A percentile compares a stretch with the other conserved stretches of the same genome.
Evolutionary conservation across 495 filamentous ascomycete genomes (phyloP).

Genomic region (Aspergillus heteromorphus): DNA sequence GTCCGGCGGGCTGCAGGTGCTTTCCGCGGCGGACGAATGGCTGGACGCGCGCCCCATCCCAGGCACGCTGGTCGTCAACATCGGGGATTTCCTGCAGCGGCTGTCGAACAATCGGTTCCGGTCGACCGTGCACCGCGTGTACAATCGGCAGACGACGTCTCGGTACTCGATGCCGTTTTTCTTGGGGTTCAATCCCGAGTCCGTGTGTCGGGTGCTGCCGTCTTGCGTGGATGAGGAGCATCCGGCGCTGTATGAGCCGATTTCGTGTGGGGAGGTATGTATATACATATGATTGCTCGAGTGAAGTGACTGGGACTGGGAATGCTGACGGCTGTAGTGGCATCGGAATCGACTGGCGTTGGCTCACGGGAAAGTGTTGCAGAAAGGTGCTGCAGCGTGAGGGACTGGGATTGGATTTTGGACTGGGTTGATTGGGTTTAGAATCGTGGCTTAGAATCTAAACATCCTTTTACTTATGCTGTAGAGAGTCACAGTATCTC

Average conservation of each 20-base stretch:
- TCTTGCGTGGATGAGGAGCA: slow-evolving; percentile 48
- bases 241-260: slow-evolving; percentile 52
- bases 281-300: too few relatives aligned
- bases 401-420: too few relatives aligned
- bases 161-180: slow-evolving; percentile 60
- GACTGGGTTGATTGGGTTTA: too few relatives aligned
- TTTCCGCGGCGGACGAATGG: slow-evolving; percentile 48
- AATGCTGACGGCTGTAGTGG: slow-evolving; percentile 20
- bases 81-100: slow-evolving; percentile 60
- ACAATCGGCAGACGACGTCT: slow-evolving; percentile 39
- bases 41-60: slow-evolving; percentile 49
- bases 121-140: slow-evolving; percentile 55
- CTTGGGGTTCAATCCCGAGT: slow-evolving; percentile 46
- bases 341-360: slow-evolving; percentile 37
- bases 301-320: neutral
- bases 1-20: slow-evolving; percentile 49
- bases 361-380: neutral
- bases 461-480: too few relatives aligned
- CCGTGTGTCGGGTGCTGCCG: slow-evolving; percentile 42
- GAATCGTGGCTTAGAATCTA: too few relatives aligned
- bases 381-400: neutral
- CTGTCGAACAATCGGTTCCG: slow-evolving; percentile 57
- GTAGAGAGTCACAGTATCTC: too few relatives aligned
- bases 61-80: slow-evolving; percentile 60
- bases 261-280: slow-evolving; percentile 47